Conservation (phyloP, 2,329 filamentous ascomycete genomes). For the Cordyceps tenuipes region DNA sequence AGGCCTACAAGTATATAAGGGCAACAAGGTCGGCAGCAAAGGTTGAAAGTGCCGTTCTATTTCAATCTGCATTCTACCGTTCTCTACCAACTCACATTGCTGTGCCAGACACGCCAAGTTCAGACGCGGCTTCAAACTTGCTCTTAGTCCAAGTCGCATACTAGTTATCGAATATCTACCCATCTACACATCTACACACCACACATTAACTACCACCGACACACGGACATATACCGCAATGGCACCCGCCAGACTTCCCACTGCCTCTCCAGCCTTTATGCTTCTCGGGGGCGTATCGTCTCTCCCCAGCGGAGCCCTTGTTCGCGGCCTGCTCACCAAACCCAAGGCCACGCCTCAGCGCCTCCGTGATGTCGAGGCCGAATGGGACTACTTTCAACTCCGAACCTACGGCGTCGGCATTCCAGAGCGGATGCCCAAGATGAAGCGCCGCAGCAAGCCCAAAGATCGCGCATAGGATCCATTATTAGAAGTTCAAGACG, state of each 20-base stretch:
- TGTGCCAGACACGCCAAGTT: not conserved
- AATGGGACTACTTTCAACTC: constrained; percentile 8
- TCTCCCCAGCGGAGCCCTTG: constrained; percentile 16
- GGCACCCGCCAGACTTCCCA: constrained; percentile 7
- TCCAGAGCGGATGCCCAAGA: not conserved
- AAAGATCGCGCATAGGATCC: not conserved
- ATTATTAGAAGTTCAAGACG: not conserved
- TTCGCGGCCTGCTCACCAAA: constrained; percentile 13
- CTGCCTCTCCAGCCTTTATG: constrained; percentile 15
- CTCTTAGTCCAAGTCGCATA: not conserved
- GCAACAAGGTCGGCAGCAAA: not conserved
- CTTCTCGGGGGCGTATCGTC: constrained; percentile 17
- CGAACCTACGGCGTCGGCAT: constrained; percentile 4
- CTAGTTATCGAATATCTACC: too few relatives aligned
- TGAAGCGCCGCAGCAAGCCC: not conserved
- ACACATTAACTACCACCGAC: not conserved
- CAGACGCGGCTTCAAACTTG: not conserved
- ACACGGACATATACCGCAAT: not conserved
- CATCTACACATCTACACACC: not conserved
- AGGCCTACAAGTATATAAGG: constrained; percentile 3
- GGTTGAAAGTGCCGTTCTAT: not conserved
- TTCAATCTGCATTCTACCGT: not conserved
- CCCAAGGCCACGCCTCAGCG: constrained; percentile 1
- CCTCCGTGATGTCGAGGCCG: constrained; percentile 2
- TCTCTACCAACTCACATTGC: not conserved